Evolutionary conservation across 2,329 filamentous ascomycete species (phyloP), one percentile per base, ranked within the genome.

Genomic region (Clarireedia sp.): DNA sequence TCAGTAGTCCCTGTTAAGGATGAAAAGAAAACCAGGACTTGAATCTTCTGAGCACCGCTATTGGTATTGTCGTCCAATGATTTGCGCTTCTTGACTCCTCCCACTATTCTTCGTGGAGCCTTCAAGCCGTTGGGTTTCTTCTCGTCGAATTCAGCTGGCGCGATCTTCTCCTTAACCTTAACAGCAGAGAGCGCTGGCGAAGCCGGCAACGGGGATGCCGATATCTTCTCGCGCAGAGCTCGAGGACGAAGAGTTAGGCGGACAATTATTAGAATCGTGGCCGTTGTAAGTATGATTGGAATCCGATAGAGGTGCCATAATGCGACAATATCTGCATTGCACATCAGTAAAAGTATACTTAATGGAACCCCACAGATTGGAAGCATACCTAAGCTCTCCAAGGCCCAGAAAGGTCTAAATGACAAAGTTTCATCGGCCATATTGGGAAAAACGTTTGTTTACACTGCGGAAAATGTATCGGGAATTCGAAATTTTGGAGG

Each of bases 1-100:
- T 92, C 85, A 1, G 91, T 96, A 33, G 83, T 88, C 3, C 86
- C 89, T 3, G 89, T 95, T 55, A 97, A 76, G 0, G 91, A 95
- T 2, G 90, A 92, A 74, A 87, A 97, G 74, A 96, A 97, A 33
- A 96, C 73, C 16, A 95, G 71, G 2, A 87, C 80, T 67, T 92
- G 87, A 54, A 90, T 78, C 49, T 76, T 78, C 24, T 74, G 69
- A 10, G 60, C 54, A 4, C 38, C 40, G n/a, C 45, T 21, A 19
- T 63, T 63, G 41, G 73, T 29, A 53, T 71, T 70, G 38, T 62
- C 55, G 57, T 59, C 60, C 48, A 55, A 66, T 44, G 58, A 54
- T 51, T 64, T 61, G 41, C 48, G 56, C 57, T 59, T 67, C 60
- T 57, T 68, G 7, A 69, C 33, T 2, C 65, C 66, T 46, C 68